Evolutionary conservation across 1,284 basidiomycete genomes (phyloP).

Genomic region (Sporisorium graminicola): DNA sequence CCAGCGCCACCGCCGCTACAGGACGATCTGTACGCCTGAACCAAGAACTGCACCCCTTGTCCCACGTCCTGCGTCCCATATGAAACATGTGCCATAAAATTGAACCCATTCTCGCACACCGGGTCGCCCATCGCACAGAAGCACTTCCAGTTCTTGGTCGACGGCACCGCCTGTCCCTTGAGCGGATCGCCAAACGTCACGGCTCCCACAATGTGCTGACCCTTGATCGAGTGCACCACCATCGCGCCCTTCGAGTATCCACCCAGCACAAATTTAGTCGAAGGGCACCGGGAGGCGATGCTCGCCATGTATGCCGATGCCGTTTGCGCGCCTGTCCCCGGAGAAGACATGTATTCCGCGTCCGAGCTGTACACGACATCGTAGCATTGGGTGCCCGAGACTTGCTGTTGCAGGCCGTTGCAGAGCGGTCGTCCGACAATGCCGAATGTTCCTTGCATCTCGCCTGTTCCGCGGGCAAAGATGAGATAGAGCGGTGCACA

Average conservation of each 20-base stretch:
- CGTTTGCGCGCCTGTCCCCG: conserved; percentile 8
- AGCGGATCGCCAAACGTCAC: conserved; percentile 46
- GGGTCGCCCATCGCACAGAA: conserved; percentile 37
- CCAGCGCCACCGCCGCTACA: conserved; percentile 5
- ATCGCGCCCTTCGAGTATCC: conserved; percentile 43
- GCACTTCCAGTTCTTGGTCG: conserved; percentile 22
- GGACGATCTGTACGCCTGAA: conserved; percentile 17
- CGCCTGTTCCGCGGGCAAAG: conserved; percentile 37
- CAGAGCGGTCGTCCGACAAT: conserved; percentile 44
- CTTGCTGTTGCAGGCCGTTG: conserved; percentile 10
- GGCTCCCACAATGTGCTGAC: conserved; percentile 26
- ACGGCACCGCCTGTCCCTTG: conserved; percentile 17
- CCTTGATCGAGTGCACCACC: conserved; percentile 31
- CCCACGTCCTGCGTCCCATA: conserved; percentile 13
- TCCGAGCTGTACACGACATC: conserved; percentile 28
- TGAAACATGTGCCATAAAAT: conserved; percentile 35
- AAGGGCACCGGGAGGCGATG: conserved; percentile 15
- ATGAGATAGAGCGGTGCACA: conserved; percentile 41
- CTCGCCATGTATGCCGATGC: conserved; percentile 17
- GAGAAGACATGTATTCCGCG: conserved; percentile 33
- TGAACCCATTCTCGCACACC: conserved; percentile 33
- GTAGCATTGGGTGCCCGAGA: conserved; percentile 37
- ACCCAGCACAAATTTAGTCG: conserved; percentile 29
- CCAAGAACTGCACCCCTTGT: conserved; percentile 25
- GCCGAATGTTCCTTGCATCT: conserved; percentile 42